Base-by-base conservation (phyloP, 805 yeast species). In the Hanseniaspora mollemarum region DNA sequence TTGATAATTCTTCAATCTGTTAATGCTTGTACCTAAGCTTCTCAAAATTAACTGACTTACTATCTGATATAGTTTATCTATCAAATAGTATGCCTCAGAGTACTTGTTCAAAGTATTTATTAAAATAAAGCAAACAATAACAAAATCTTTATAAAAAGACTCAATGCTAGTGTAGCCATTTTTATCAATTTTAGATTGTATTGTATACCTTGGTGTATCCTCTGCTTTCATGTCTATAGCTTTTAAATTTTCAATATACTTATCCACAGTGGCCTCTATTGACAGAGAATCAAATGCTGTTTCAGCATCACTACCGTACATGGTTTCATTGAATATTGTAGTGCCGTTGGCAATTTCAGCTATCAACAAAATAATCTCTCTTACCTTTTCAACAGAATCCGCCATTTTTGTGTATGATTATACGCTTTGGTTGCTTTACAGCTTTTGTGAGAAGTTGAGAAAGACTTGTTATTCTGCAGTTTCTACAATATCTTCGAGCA, bases 141-240 rank as follows among this genome's bases (percentile, higher is more conserved):
- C 80, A 41, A 84, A 60, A 61, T 84, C 94, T 59, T 83, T 90
- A 58, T 70, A 83, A 12, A 83, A 59, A 9, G 61, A 53, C n/a
- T 56, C 56, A 6, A 56, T 60, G 1, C 62, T 53, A 4, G 54
- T 59, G 58, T 81, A 81, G 16, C 64, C 59, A 1, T 60, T 59
- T 1, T 61, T 55, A 1, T 62, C 62, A 55, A 70, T 67, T 56
- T 74, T 75, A 4, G 67, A 62, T 0, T 57, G 26, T n/a, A 81
- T 68, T 0, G 77, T 70, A 0, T 75, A 71, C 3, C 60, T 59
- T 22, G 54, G 37, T 13, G 43, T 41, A 9, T 55, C 55, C 4
- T 53, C 26, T 2, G 28, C 22, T 22, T 43, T 49, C 7, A 24
- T 33, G 1, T 22, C 43, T 8, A 43, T 21, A n/a, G 10, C 22